phyloP scores from a whole-genome alignment of 768 basidiomycete species.

The Auricularia cornea region DNA sequence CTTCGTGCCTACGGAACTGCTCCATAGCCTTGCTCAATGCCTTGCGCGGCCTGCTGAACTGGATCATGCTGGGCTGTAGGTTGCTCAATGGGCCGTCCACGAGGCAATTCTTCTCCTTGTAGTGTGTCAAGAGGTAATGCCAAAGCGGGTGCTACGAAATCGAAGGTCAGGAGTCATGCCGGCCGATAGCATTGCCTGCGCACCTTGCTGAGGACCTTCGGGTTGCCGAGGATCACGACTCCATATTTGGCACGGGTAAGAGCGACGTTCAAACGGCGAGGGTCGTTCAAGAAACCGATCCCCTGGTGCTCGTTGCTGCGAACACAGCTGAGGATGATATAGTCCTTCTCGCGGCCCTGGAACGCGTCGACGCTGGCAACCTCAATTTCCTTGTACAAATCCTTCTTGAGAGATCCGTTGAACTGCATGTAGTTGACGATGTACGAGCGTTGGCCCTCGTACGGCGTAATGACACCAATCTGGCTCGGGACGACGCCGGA shows the following conservation, averaged over 20 bases:
- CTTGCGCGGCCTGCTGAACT: conserved; percentile 95
- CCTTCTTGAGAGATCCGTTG: conserved; percentile 98
- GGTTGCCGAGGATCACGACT: conserved; percentile 98
- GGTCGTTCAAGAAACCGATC: conserved; percentile 98
- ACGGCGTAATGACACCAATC: conserved; percentile 97
- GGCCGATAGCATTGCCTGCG: conserved; percentile 13
- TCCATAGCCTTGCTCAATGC: conserved; percentile 85
- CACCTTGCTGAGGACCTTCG: conserved; percentile 98
- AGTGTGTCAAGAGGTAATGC: conserved; percentile 97
- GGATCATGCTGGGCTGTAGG: conserved; percentile 96
- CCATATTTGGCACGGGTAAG: conserved; percentile 97
- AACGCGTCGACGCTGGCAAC: conserved; percentile 99
- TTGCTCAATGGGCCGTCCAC: conserved; percentile 97
- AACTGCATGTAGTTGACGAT: conserved; percentile 99
- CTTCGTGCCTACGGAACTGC: conserved; percentile 88
- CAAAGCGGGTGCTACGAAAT: conserved; percentile 81
- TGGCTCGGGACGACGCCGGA: conserved; percentile 92
- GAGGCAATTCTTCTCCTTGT: conserved; percentile 89
- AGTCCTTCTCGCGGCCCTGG: conserved; percentile 99
- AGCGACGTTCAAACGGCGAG: conserved; percentile 91
- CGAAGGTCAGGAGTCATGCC: conserved; percentile 1
- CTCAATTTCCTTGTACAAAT: conserved; percentile 98
- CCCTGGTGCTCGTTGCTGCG: conserved; percentile 99
- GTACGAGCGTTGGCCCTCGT: conserved; percentile 97
- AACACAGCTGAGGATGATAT: conserved; percentile 96